Evolutionary conservation across 345 rosid species (phyloP), one percentile per base, ranked within the genome.

Genomic region (Raphanus raphanistrum): DNA sequence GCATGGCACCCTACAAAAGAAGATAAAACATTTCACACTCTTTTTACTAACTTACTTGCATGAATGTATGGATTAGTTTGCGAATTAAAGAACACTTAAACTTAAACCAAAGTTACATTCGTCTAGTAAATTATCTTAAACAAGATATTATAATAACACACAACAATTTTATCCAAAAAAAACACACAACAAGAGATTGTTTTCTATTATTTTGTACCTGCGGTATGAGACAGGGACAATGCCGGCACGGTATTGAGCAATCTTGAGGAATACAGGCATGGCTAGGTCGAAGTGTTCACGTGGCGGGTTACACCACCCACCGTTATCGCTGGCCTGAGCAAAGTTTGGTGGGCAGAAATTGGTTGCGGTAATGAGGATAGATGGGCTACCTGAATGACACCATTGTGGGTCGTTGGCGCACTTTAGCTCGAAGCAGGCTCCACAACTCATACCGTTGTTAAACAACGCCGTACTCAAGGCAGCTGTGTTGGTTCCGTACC

Each of bases 231-330:
- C 84, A 0, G 85, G 92, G 58, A 88, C 85, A 43, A 88, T 88
- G 78, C 90, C 90, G 21, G 90, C 88, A 1, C 85, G 80, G 66
- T 84, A 85, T 57, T 84, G 79, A 0, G 92, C 88, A 3, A 88
- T 84, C 50, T 76, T 78, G 72, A 85, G 74, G 85, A 86, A 87
- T 29, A 88, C 85, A 45, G 92, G 92, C 80, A 81, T 69, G 21
- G 92, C 85, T 61, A 88, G 66, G 71, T 88, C 88, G 50, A 88
- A 85, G 78, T 88, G 90, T 15, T 78, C 74, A 16, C 82, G 85
- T 12, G 90, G 92, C 0, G 87, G 90, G 62, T 88, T 88, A 76
- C 92, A 87, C 89, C 92, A 87, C 0, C 89, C 90, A 21, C 89
- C 92, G 59, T 87, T 84, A 52, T 86, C 87, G 63, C 81, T 87